Conservation (phyloP, 225 moss, liverwort and hornwort genomes). For the Bryoerythrophyllum caledonicum region DNA sequence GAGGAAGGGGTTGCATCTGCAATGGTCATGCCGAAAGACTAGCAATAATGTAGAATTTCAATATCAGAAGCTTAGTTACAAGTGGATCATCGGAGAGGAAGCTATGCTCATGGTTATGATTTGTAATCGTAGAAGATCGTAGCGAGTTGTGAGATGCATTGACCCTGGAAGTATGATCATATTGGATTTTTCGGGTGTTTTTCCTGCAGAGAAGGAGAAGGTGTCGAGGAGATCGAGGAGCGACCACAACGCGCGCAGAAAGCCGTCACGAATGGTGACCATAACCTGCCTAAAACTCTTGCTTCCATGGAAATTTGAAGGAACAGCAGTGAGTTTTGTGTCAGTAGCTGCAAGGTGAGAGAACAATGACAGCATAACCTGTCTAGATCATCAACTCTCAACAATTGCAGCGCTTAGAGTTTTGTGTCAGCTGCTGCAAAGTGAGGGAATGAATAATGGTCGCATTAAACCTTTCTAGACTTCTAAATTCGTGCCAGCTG, state of each 20-base stretch:
- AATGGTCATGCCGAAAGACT: not conserved
- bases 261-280: slow-evolving; percentile 25
- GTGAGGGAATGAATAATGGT: not conserved
- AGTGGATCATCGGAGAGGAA: not conserved
- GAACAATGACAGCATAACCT: too few species aligned
- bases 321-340: not conserved
- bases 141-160: slow-evolving; percentile 1
- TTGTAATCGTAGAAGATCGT: not conserved
- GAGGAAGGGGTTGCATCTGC: not conserved
- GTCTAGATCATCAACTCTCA: too few species aligned
- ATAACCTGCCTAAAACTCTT: not conserved
- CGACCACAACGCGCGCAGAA: slow-evolving; percentile 30
- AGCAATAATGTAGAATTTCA: not conserved
- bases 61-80: not conserved
- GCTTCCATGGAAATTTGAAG: not conserved
- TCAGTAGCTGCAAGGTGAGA: too few species aligned
- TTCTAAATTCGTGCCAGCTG: too few species aligned
- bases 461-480: too few species aligned
- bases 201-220: slow-evolving; percentile 26
- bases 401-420: not conserved
- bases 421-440: not conserved
- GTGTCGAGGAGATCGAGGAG: slow-evolving; percentile 29
- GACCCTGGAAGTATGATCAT: not conserved
- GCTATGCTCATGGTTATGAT: not conserved
- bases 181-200: not conserved